Conservation (phyloP, 2,329 filamentous ascomycete genomes). For the Colletotrichum shisoi region DNA sequence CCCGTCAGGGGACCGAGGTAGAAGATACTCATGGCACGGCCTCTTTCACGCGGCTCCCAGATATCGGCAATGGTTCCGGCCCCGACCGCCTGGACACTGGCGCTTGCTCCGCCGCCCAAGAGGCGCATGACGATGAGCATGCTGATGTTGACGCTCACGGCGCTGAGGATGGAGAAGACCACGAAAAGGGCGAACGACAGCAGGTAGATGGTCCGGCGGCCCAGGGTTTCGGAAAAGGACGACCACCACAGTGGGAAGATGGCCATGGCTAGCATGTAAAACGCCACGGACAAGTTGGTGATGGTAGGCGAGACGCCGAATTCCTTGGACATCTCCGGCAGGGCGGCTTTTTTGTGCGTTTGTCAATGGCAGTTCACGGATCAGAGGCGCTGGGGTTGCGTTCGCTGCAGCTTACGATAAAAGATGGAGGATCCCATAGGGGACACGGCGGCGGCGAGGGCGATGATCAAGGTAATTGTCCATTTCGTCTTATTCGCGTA, state of each 20-base stretch:
- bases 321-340: conserved; percentile 68
- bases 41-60: conserved; percentile 76
- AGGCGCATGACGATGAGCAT: conserved; percentile 83
- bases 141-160: conserved; percentile 71
- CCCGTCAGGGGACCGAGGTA: conserved; percentile 81
- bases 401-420: conserved; percentile 66
- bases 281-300: conserved; percentile 76
- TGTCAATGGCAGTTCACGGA: conserved; percentile 30
- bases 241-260: conserved; percentile 91
- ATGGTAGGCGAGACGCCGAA: conserved; percentile 70
- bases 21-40: conserved; percentile 82
- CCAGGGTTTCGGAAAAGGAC: conserved; percentile 76
- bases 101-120: conserved; percentile 76
- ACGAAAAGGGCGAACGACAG: conserved; percentile 76
- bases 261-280: conserved; percentile 84
- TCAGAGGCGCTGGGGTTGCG: background rate
- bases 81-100: conserved; percentile 82
- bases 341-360: conserved; percentile 62
- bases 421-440: conserved; percentile 87
- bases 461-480: conserved; percentile 80
- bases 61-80: conserved; percentile 84
- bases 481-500: conserved; percentile 81
- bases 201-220: conserved; percentile 80
- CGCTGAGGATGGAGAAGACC: conserved; percentile 74
- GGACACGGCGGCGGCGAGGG: conserved; percentile 77